Base-by-base conservation (phyloP, 768 basidiomycete genomes). In the Auricularia heimuer region DNA sequence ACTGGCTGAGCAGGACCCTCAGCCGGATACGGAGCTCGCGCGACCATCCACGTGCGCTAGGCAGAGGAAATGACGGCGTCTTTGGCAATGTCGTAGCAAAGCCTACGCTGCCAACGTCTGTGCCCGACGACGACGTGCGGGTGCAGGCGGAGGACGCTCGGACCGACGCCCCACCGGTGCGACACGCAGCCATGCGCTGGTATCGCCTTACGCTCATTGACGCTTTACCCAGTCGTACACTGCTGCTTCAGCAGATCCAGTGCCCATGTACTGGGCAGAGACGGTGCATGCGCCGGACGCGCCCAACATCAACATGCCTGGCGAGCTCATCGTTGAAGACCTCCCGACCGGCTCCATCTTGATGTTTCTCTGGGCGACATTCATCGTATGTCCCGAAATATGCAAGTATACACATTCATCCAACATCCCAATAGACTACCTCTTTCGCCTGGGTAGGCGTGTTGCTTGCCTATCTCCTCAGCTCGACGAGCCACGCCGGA, bases 381-480 rank as follows among this genome's bases (percentile, higher is more conserved):
- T 63, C 18, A 35, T 64, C 58, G 64, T 36, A 33, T 14, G 35
- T 36, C 51, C 24, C 12, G 12, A 39, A n/a, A 33, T 4, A 16
- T 36, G 44, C 54, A 8, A 14, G 24, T 18, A n/a, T 21, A 10
- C n/a, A 11, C 42, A 16, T 4, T 11, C 24, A 24, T 54, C 24
- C 58, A 24, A 18, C 34, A 14, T 35, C 58, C 3, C 6, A 39
- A 10, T 18, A 56, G 35, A 56, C 64, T 47, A 29, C 44, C 2
- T 64, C 58, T 14, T 58, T 64, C 10, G 64, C 54, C 36, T 64
- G 64, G 64, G 58, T 64, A 24, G 64, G 64, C 14, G 54, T 64
- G 35, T 24, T 58, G 3, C 14, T 64, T 14, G 64, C 64, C 21
- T 64, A 56, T 29, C 16, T 64, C n/a, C 47, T 64, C 64, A 64